Percentiles rank a stretch among this genome's conserved stretches.
phyloP scores from a whole-genome alignment of 2,329 filamentous ascomycete genomes.

The Colletotrichum sp. region DNA sequence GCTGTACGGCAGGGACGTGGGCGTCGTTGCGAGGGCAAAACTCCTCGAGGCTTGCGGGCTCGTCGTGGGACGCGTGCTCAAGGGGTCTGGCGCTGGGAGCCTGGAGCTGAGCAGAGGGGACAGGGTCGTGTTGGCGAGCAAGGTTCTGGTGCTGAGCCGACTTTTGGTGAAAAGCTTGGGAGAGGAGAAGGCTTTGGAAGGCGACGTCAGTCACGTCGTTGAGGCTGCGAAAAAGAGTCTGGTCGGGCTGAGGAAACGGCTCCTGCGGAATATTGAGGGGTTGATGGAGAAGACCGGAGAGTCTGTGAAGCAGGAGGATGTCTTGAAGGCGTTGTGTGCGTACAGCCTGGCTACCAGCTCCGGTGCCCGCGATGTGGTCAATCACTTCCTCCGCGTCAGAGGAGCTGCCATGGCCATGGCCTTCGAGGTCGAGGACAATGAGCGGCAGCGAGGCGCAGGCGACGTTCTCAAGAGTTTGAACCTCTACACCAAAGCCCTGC shows the following conservation, averaged over 20 bases:
- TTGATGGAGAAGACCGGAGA: conserved; percentile 68
- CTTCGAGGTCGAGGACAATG: conserved; percentile 56
- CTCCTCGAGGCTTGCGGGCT: conserved; percentile 58
- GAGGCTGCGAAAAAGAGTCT: conserved; percentile 70
- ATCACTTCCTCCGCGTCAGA: conserved; percentile 78
- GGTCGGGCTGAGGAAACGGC: conserved; percentile 62
- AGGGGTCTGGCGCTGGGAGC: conserved; percentile 33
- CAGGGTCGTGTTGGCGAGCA: conserved; percentile 65
- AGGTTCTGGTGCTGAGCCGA: conserved; percentile 76
- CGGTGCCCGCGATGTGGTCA: conserved; percentile 77
- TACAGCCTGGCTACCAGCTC: conserved; percentile 84
- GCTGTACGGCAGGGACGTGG: background rate
- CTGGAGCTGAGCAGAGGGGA: conserved; percentile 45
- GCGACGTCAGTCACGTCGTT: conserved; percentile 44
- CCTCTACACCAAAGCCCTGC: conserved; percentile 77
- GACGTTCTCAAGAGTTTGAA: conserved; percentile 69
- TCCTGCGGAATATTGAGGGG: conserved; percentile 72
- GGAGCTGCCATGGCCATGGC: conserved; percentile 69
- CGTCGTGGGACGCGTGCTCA: conserved; percentile 53
- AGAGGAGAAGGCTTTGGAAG: conserved; percentile 41
- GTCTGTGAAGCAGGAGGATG: conserved; percentile 48
- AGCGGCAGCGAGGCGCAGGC: conserved; percentile 40
- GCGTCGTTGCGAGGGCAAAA: conserved; percentile 46
- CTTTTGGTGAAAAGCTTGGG: conserved; percentile 77
- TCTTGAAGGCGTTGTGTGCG: conserved; percentile 79